These are phyloP conservation scores for Spathaspora sp. DNA, from an alignment of 805 yeast genomes.

Conservation along the genomic window DNA sequence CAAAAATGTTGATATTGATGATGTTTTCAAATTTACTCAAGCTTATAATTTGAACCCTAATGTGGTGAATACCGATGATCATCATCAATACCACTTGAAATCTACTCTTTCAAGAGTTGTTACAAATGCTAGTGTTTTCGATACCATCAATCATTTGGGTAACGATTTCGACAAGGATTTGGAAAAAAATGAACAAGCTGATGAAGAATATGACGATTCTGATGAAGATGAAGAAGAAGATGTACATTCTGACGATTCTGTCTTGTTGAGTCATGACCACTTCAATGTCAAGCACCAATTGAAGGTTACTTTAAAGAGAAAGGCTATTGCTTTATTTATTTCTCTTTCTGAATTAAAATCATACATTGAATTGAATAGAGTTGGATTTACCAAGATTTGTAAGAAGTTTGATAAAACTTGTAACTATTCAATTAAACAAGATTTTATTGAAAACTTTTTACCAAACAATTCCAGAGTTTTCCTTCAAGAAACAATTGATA, in stretches of 20 bases:
- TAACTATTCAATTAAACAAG: constrained; percentile 54
- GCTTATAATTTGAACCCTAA: constrained; percentile 17
- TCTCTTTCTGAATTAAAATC: constrained; percentile 78
- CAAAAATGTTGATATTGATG: constrained; percentile 23
- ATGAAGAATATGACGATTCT: constrained; percentile 19
- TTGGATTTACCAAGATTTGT: constrained; percentile 86
- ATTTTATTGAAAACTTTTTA: constrained; percentile 48
- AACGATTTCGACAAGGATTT: constrained; percentile 11
- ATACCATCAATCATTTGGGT: constrained; percentile 22
- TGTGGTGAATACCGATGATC: constrained; percentile 12
- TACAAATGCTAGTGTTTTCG: constrained; percentile 22
- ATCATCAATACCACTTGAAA: constrained; percentile 14
- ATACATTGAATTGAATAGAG: constrained; percentile 75
- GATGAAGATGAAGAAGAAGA: constrained; percentile 25
- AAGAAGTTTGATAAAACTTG: constrained; percentile 90
- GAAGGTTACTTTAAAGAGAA: constrained; percentile 62
- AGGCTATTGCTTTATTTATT: constrained; percentile 66
- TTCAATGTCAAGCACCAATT: constrained; percentile 48
- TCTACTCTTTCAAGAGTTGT: constrained; percentile 11
- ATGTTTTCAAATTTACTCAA: constrained; percentile 20
- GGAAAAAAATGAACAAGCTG: constrained; percentile 27
- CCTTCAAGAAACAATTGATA: constrained; percentile 25
- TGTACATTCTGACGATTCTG: constrained; percentile 33
- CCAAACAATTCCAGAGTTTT: constrained; percentile 56
- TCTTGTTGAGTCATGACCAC: constrained; percentile 47